Percentiles rank a stretch among this genome's conserved stretches.
Evolutionary conservation across 2,329 filamentous ascomycete genomes (phyloP).

Genomic region (Nigrospora osmanthi): DNA sequence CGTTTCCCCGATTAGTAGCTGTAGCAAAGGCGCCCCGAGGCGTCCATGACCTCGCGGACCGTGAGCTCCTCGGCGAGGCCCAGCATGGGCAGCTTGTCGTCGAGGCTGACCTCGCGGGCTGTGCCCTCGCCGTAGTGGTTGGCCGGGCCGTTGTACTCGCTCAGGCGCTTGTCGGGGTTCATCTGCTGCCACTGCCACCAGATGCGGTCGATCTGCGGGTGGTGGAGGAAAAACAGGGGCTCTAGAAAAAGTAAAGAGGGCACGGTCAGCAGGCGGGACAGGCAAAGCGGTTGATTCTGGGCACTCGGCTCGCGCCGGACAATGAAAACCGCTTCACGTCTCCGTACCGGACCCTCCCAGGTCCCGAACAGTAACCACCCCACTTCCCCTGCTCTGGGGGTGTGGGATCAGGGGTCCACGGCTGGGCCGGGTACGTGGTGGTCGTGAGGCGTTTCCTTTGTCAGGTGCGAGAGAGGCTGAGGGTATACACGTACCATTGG

Average conservation of each 20-base stretch:
- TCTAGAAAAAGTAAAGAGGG: not conserved
- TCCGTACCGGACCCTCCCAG: too few relatives aligned
- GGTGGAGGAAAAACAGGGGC: conserved; percentile 2
- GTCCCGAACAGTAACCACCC: too few relatives aligned
- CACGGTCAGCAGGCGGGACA: too few relatives aligned
- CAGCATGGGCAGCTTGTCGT: not conserved
- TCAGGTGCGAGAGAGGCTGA: too few relatives aligned
- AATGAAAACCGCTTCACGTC: too few relatives aligned
- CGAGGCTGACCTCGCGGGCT: not conserved
- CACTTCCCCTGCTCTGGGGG: too few relatives aligned
- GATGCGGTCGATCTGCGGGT: conserved; percentile 1
- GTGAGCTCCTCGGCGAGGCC: not conserved
- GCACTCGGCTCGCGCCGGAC: too few relatives aligned
- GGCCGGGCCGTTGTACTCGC: not conserved
- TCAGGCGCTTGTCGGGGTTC: not conserved
- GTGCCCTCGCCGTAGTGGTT: not conserved
- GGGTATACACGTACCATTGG: not conserved
- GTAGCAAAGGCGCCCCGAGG: not conserved
- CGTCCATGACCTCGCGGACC: not conserved
- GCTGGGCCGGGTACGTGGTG: too few relatives aligned
- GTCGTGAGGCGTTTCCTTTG: too few relatives aligned
- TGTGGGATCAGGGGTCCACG: too few relatives aligned
- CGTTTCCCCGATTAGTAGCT: not conserved
- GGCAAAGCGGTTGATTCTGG: too few relatives aligned
- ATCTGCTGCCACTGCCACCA: conserved; percentile 6